phyloP scores from a whole-genome alignment of 2,329 filamentous ascomycete species.

The Thelonectria blattea region DNA sequence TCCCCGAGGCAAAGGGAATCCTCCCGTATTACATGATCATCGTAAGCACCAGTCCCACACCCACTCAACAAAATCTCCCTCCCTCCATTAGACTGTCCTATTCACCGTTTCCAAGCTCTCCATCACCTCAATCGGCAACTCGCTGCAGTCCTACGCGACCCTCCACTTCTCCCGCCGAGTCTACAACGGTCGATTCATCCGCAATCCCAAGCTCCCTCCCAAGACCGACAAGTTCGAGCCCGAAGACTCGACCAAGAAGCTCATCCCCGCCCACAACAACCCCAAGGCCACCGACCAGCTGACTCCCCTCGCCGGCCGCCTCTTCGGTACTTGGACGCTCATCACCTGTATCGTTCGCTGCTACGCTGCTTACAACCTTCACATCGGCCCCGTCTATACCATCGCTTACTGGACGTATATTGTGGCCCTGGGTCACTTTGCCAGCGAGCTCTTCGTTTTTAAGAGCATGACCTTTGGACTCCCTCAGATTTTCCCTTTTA shows the following conservation, averaged over 20 bases:
- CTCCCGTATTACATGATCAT: conserved; percentile 65
- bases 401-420: conserved; percentile 82
- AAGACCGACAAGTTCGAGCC: conserved; percentile 52
- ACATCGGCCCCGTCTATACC: conserved; percentile 75
- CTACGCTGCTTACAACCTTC: conserved; percentile 84
- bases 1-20: conserved; percentile 58
- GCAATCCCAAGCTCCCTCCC: conserved; percentile 53
- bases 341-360: conserved; percentile 77
- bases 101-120: conserved; percentile 67
- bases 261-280: conserved; percentile 53
- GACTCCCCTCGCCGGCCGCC: conserved; percentile 76
- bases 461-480: conserved; percentile 71
- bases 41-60: conserved; percentile 46
- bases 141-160: conserved; percentile 81
- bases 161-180: conserved; percentile 84
- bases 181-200: conserved; percentile 72
- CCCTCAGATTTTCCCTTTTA: conserved; percentile 62
- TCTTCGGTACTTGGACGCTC: conserved; percentile 89
- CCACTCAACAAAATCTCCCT: conserved; percentile 7
- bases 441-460: conserved; percentile 80
- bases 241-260: conserved; percentile 60
- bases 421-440: conserved; percentile 79
- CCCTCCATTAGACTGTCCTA: background rate
- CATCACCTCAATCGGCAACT: conserved; percentile 82
- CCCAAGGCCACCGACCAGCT: conserved; percentile 63